Conservation (phyloP, 495 filamentous ascomycete genomes). For the Neurospora hispaniola region DNA sequence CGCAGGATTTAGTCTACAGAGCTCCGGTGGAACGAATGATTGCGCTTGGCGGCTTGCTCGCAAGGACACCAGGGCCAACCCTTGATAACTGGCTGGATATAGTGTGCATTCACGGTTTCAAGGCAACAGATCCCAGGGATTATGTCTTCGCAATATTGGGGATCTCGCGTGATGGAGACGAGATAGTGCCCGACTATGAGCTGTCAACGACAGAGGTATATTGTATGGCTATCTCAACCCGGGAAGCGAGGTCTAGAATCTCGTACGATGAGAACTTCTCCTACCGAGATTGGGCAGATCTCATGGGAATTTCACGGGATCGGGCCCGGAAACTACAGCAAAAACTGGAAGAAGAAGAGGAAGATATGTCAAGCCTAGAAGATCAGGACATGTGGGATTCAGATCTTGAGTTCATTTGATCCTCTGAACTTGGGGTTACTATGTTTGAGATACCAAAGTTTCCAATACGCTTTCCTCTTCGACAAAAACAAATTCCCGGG, state of each 20-base stretch:
- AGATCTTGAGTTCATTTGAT: too few relatives aligned
- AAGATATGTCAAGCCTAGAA: too few relatives aligned
- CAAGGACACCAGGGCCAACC: too few relatives aligned
- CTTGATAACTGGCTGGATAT: neutral
- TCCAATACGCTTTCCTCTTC: neutral
- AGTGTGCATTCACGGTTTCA: rapidly evolving
- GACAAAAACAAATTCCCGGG: neutral
- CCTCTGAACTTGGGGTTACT: neutral
- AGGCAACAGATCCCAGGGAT: neutral
- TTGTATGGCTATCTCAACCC: neutral
- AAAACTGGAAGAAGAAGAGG: too few relatives aligned
- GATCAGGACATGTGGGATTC: too few relatives aligned
- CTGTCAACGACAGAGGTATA: neutral
- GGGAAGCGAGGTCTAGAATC: too few relatives aligned
- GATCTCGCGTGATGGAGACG: neutral
- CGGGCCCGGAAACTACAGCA: neutral
- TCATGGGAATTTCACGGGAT: neutral
- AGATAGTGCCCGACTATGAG: neutral
- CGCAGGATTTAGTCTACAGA: too few relatives aligned
- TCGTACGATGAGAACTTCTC: too few relatives aligned
- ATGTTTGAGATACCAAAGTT: neutral
- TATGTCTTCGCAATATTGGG: neutral
- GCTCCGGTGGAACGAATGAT: too few relatives aligned
- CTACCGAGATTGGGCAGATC: neutral
- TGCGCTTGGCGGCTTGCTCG: too few relatives aligned